A percentile compares a stretch with the other conserved stretches of the same genome.
Conservation (phyloP, 2,329 filamentous ascomycete species). For the Sporothrix schenckii region DNA sequence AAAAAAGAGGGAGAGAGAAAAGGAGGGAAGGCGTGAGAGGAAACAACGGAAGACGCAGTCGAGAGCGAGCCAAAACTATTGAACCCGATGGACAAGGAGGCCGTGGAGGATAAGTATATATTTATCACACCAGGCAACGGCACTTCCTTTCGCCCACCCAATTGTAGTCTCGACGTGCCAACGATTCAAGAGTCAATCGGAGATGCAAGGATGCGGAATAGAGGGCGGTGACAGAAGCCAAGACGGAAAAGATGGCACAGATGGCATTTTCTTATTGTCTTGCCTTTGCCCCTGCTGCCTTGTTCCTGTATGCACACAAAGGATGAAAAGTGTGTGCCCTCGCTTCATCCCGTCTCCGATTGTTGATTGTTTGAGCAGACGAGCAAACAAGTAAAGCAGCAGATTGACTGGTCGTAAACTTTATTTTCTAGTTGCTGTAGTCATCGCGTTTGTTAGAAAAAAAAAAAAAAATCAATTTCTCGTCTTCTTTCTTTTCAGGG, state of each 20-base stretch:
- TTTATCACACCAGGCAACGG: constrained; percentile 4
- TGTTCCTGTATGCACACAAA: background rate
- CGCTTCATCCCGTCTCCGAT: constrained; percentile 22
- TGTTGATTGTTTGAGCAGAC: background rate
- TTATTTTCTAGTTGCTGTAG: no score
- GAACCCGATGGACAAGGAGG: background rate
- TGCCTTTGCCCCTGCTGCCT: background rate
- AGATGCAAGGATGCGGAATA: background rate
- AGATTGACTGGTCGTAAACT: background rate
- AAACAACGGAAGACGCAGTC: no score
- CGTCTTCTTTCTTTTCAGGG: background rate
- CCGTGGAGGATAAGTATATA: constrained; percentile 6
- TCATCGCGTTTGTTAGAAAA: no score
- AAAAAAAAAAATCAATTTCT: background rate
- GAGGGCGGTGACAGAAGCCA: constrained; percentile 18
- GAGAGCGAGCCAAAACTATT: background rate
- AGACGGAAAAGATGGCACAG: constrained; percentile 1
- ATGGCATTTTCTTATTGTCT: background rate
- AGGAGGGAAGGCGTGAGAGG: background rate
- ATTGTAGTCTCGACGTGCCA: background rate
- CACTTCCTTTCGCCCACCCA: background rate
- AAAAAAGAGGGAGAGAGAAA: background rate
- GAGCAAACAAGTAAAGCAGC: background rate
- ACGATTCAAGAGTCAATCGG: background rate
- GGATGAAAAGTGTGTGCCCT: background rate